Percentiles rank a stretch among this genome's conserved stretches.
phyloP scores from a whole-genome alignment of 495 filamentous ascomycete species.

The Tuber microsphaerosporum region DNA sequence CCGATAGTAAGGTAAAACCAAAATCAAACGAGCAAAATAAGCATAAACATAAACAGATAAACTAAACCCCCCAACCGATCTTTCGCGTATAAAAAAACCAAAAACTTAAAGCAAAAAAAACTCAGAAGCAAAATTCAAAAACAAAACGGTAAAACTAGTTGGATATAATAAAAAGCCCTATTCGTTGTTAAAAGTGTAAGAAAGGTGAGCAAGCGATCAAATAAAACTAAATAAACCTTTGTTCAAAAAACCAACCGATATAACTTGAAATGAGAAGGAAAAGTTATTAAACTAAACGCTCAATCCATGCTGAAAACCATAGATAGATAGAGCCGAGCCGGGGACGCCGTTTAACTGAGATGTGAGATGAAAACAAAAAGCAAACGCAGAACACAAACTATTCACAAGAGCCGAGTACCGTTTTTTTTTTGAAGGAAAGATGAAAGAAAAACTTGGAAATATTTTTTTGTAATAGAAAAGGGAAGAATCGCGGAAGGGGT shows the following conservation, averaged over 20 bases:
- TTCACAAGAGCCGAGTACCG: background rate
- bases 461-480: conserved; percentile 1
- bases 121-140: background rate
- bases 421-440: conserved; percentile 2
- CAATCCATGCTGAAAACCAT: conserved; percentile 42
- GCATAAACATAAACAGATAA: background rate
- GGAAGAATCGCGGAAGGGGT: conserved; percentile 12
- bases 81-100: background rate
- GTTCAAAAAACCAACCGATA: conserved; percentile 4
- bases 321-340: conserved; percentile 41
- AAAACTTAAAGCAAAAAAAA: background rate
- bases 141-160: background rate
- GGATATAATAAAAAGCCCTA: conserved; percentile 3
- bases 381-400: conserved; percentile 28
- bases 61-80: conserved; percentile 1
- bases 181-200: background rate
- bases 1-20: background rate
- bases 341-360: conserved; percentile 39
- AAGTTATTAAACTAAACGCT: conserved; percentile 30
- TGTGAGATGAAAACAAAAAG: conserved; percentile 24
- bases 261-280: background rate
- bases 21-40: background rate
- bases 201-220: background rate
- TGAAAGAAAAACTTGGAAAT: background rate
- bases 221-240: conserved; percentile 9